Base-by-base conservation (phyloP, 2,329 filamentous ascomycete genomes). In the Fusarium citri region DNA sequence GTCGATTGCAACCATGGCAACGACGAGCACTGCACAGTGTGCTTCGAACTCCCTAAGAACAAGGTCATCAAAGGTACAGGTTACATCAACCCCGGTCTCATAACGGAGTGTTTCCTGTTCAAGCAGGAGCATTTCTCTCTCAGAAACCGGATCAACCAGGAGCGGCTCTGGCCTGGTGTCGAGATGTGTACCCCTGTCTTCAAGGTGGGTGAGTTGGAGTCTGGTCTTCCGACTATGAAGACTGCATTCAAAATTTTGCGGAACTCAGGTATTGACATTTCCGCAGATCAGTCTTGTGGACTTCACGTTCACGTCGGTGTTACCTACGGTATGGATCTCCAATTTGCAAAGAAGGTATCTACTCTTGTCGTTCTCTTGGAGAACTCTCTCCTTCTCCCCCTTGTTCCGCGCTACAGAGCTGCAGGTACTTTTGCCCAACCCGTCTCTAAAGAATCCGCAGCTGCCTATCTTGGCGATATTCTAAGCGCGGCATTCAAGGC, bases 271-370 rank as follows among this genome's bases (percentile, higher is more conserved):
- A 16, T 55, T 14, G 14, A 60, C 0, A 72, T 75, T 14, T 45
- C n/a, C 0, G 67, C 59, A 2, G 69, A 76, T 45, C 46, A 49
- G 5, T 60, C 55, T 4, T 77, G 76, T 20, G 74, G 76, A 5
- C 58, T 77, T 34, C 74, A 76, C 28, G 50, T 77, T 6, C 74
- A 77, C 12, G 64, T 76, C 3, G 74, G 76, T 12, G 53, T 70
- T 12, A 58, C 65, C 16, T 40, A 22, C 2, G 76, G 74, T 20
- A 72, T 77, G 69, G 67, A 53, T 1, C 49, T 76, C 6, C 34
- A 55, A 1, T 46, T 74, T 4, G 74, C 74, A 3, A 69, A 77
- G 23, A 77, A 69, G 55, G 59, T 75, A 18, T 41, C 67, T 1
- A 73, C 75, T 0, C 54, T 77, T 0, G 64, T 69, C 1, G 45